Percentiles rank a stretch among this genome's conserved stretches.
Conservation (phyloP, 352 stramenopile genomes). For the Phytophthora nicotianae region DNA sequence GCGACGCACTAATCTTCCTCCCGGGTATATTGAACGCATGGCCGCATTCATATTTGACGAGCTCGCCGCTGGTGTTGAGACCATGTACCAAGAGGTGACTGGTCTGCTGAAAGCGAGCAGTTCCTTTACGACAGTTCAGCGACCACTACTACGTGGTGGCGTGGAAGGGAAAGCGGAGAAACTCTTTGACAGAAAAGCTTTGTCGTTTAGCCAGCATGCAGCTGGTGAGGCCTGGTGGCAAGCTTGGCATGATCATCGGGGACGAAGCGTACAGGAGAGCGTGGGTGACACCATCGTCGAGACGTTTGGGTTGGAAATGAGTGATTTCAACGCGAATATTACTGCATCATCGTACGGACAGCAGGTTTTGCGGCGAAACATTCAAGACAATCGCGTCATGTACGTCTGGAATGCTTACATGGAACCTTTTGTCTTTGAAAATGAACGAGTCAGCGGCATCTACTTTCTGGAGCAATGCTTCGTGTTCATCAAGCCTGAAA, state of each 20-base stretch:
- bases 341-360: slow-evolving; percentile 46
- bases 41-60: slow-evolving; percentile 38
- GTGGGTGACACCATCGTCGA: slow-evolving; percentile 53
- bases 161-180: slow-evolving; percentile 36
- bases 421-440: slow-evolving; percentile 52
- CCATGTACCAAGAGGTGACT: slow-evolving; percentile 30
- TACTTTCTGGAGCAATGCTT: slow-evolving; percentile 56
- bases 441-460: slow-evolving; percentile 41
- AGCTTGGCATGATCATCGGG: slow-evolving; percentile 23
- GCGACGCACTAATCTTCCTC: slow-evolving; percentile 8
- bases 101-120: slow-evolving; percentile 18
- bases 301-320: slow-evolving; percentile 52
- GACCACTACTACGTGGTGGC: slow-evolving; percentile 30
- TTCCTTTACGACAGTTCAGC: slow-evolving; percentile 7
- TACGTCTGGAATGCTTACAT: slow-evolving; percentile 59
- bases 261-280: slow-evolving; percentile 10
- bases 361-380: slow-evolving; percentile 53
- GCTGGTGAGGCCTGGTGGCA: slow-evolving; percentile 41
- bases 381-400: slow-evolving; percentile 51
- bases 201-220: slow-evolving; percentile 33
- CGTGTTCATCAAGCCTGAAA: slow-evolving; percentile 37
- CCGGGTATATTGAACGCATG: slow-evolving; percentile 15
- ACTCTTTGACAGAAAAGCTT: slow-evolving; percentile 30
- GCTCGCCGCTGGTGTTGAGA: slow-evolving; percentile 31
- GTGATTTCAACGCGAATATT: slow-evolving; percentile 45